These are phyloP conservation scores for Teunomyces funiuensis DNA, from an alignment of 805 yeast species.

Conservation along the genomic window DNA sequence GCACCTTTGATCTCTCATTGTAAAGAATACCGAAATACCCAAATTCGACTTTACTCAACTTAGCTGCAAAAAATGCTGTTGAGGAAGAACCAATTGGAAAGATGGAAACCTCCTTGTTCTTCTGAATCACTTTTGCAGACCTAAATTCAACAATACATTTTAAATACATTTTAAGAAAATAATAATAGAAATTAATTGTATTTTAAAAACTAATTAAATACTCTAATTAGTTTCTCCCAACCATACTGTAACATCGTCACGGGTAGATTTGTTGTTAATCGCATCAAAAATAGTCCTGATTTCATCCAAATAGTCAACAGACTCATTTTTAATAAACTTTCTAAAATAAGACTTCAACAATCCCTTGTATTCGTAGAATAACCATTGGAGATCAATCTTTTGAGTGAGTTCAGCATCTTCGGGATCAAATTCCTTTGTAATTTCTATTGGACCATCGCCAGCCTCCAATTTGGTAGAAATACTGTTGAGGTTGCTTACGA, in stretches of 20 bases:
- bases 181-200: no score
- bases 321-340: constrained; percentile 21
- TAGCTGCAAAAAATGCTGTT: no score
- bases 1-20: no score
- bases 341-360: constrained; percentile 40
- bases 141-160: no score
- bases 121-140: no score
- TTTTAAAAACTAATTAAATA: neutral
- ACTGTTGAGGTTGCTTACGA: constrained; percentile 31
- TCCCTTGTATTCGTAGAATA: constrained; percentile 42
- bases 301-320: constrained; percentile 14
- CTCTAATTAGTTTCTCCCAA: constrained; percentile 11
- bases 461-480: constrained; percentile 17
- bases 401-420: constrained; percentile 23
- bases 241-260: constrained; percentile 22
- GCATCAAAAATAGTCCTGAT: constrained; percentile 16
- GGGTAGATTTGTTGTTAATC: constrained; percentile 22
- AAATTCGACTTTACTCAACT: no score
- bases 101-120: no score
- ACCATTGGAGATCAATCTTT: constrained; percentile 39
- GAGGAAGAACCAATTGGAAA: no score
- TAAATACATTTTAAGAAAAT: no score
- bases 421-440: constrained; percentile 26
- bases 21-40: no score
- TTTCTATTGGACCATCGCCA: constrained; percentile 19